Evolutionary conservation across 2,329 filamentous ascomycete species (phyloP), one percentile per base, ranked within the genome.

Genomic region (Hypomyces perniciosus): DNA sequence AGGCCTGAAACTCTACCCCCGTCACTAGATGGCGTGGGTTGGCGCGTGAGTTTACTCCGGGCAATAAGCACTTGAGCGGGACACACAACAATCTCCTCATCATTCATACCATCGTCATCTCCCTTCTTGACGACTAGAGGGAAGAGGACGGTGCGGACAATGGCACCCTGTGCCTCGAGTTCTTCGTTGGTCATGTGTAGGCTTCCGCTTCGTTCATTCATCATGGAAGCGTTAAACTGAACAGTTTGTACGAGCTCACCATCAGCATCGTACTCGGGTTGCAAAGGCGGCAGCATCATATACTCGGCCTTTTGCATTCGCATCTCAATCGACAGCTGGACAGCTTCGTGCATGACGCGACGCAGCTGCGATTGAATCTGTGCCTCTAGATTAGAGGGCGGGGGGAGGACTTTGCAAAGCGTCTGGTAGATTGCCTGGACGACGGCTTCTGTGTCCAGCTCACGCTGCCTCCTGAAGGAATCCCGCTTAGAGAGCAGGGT

Each of bases 61-160:
- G 86, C 86, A 40, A 96, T 81, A 54, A 97, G 80, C 34, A 99
- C 93, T 68, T 97, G 92, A 6, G 95, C 93, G 8, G 92, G 92
- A 65, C 87, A 95, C 41, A 99, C 90, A 43, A 97, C 91, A 57
- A 95, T 89, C 75, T 97, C 91, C 59, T 96, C 90, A 49, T 96
- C 90, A 49, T 91, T 92, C 48, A 86, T 79, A 27, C 91, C 93
- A 38, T 77, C 75, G 65, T 97, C 92, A 62, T 95, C 88, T 48
- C 91, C 92, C 74, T 93, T 95, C 74, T 96, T 96, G 61, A 97
- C 89, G 13, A 99, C 92, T 1, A 97, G 79, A 8, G 95, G 95
- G 76, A 99, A 99, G 38, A 99, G 80, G 2, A 99, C 91, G 55
- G 96, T 82, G 59, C 93, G 88, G 38, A 99, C 90, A 13, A 92